Conservation (phyloP, 495 filamentous ascomycete species). For the Podospora sp. region DNA sequence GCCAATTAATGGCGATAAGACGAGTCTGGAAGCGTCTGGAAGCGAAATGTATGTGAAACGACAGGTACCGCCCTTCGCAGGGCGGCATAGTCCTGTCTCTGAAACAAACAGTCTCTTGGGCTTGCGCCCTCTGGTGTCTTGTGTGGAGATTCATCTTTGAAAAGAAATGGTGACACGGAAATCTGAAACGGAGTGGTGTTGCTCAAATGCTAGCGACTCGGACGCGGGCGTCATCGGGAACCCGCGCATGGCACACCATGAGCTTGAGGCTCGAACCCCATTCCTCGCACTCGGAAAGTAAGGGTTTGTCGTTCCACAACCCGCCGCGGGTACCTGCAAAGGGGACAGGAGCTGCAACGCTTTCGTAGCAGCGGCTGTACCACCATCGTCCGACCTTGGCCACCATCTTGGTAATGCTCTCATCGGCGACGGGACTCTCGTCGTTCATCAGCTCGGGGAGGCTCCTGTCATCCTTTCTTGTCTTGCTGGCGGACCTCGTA, state of each 20-base stretch:
- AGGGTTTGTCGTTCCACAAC: constrained; percentile 77
- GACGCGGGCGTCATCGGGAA: constrained; percentile 41
- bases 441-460: constrained; percentile 73
- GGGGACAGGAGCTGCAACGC: constrained; percentile 53
- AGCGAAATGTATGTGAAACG: neutral
- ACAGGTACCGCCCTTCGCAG: neutral
- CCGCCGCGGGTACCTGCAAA: constrained; percentile 57
- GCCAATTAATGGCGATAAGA: constrained; percentile 7
- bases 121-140: constrained; percentile 22
- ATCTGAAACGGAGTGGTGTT: neutral
- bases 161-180: neutral
- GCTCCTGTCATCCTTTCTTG: constrained; percentile 56
- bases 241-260: constrained; percentile 82
- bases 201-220: constrained; percentile 50
- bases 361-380: constrained; percentile 92
- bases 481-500: constrained; percentile 23
- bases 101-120: constrained; percentile 2
- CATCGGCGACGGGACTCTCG: constrained; percentile 64
- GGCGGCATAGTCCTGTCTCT: neutral
- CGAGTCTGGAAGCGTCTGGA: neutral
- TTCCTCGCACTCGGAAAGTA: constrained; percentile 84
- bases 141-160: constrained; percentile 2
- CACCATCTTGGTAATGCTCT: constrained; percentile 87
- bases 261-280: constrained; percentile 85
- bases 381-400: constrained; percentile 93